Base-by-base conservation (phyloP, 108 stramenopile species). In the Pseudonitzschia multistriata region DNA sequence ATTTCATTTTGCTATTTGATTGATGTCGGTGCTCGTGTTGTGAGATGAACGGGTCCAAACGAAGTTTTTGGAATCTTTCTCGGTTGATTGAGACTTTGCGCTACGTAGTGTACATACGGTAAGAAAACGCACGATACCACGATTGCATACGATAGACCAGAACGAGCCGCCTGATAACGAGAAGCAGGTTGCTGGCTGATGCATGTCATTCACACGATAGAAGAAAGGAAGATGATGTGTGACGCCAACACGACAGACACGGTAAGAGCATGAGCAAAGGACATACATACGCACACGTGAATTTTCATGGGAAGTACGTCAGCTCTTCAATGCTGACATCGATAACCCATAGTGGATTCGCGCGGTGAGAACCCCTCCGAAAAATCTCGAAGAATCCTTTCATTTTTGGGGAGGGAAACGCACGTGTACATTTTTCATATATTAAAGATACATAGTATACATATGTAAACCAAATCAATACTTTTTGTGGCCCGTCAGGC, bases 1-100 rank as follows among this genome's bases (percentile, higher is more conserved):
- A 73, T 84, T 88, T 88, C 87, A 88, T 88, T 59, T 85, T 63
- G 63, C 63, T 64, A 64, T 49, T 52, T 67, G n/a, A 14, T 52
- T 67, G 24, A 53, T 67, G 40, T 52, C 30, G 7, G 7, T 59
- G 42, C 29, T 33, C 28, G 57, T 34, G 57, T 59, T 59, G 57
- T 59, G 57, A 59, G 57, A 35, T 14, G 19, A 35, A 15, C 21
- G 25, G 11, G 50, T 22, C 24, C 50, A 52, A 52, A 52, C 50
- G 24, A 25, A 52, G 25, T n/a, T 59, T 59, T 36, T 59, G 29
- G 57, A 59, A 35, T 59, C 57, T 27, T 59, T 57, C 28, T 15
- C 56, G 4, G 19, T 49, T 25, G 25, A n/a, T n/a, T n/a, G n/a
- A n/a, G 42, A 45, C 17, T 10, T 45, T 17, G 11, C 42, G 8